phyloP scores from a whole-genome alignment of 2,329 filamentous ascomycete genomes.

The Neonectria ditissima region DNA sequence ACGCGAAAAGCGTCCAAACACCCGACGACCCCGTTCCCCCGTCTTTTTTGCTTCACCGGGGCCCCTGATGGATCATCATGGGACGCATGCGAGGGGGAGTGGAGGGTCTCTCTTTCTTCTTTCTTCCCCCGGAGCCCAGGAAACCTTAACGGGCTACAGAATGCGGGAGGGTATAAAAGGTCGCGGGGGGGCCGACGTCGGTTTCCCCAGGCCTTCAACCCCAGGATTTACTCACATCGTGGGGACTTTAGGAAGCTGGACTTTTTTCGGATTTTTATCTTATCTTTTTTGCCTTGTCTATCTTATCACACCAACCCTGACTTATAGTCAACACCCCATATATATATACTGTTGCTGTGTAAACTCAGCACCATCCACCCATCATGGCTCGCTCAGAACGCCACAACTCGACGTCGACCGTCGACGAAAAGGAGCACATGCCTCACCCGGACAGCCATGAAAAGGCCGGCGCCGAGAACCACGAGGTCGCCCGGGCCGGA shows the following conservation, averaged over 20 bases:
- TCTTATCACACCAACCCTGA: no score
- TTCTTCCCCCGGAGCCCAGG: conserved; percentile 12
- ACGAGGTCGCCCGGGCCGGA: conserved; percentile 52
- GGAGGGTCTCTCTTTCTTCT: no score
- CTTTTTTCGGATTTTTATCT: background rate
- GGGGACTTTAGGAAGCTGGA: conserved; percentile 13
- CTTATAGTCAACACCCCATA: no score
- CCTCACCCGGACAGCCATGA: conserved; percentile 36
- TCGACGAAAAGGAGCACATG: conserved; percentile 40
- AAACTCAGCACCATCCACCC: no score
- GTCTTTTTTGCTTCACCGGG: conserved; percentile 3
- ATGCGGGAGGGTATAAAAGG: conserved; percentile 27
- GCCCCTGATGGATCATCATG: conserved; percentile 26
- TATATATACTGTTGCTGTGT: background rate
- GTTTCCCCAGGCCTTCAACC: conserved; percentile 25
- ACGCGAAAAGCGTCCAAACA: conserved; percentile 24
- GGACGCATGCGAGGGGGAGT: background rate
- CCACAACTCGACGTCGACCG: conserved; percentile 38
- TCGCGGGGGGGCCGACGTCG: conserved; percentile 1
- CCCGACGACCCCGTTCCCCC: conserved; percentile 21
- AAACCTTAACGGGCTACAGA: conserved; percentile 20
- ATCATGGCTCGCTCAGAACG: conserved; percentile 33
- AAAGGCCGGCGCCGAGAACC: conserved; percentile 50
- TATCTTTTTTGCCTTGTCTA: conserved; percentile 4
- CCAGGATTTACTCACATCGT: background rate